Evolutionary conservation across 305 asterid genomes (phyloP), one percentile per base, ranked within the genome.

Genomic region (Fraxinus ornus): DNA sequence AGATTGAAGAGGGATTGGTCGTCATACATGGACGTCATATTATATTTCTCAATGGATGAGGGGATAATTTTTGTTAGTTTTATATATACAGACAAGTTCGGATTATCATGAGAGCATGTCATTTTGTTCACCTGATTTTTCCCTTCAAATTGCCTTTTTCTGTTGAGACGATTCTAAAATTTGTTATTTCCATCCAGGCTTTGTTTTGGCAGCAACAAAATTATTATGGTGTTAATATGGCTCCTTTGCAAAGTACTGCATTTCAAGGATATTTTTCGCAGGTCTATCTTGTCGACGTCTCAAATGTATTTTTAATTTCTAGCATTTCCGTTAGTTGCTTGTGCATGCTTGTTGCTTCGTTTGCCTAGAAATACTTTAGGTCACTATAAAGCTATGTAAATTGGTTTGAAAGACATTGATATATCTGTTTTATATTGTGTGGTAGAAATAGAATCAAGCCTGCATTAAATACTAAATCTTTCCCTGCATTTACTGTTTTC

Each of bases 231-330:
- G 98, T 96, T 57, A 89, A 96, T 89, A 90, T 96, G 94, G 90
- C 94, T 32, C 88, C 99, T 21, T 88, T 96, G 80, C 97, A 94
- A 83, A 95, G 91, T 80, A 89, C 98, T 79, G 98, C 99, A 80
- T 94, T 91, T 88, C 92, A 94, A 85, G 99, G 99, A 88, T 96
- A 94, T 90, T 96, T 96, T 89, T 92, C 99, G 17, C 99, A 96
- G 98, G 99, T 96, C 79, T 44, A 33, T 85, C 73, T 82, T 47
- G 5, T 79, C 6, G 19, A 73, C n/a, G 17, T 41, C 41, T n/a
- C 15, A 47, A 62, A n/a, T 26, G 39, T 30, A 32, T 74, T 22
- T 57, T 7, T 57, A 7, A 44, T 19, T 57, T 57, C 3, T 21
- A 7, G 24, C 28, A 75, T n/a, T n/a, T 35, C 13, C 7, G 3